A percentile compares a stretch with the other conserved stretches of the same genome.
Conservation (phyloP, 768 basidiomycete species). For the Serendipita sp. region DNA sequence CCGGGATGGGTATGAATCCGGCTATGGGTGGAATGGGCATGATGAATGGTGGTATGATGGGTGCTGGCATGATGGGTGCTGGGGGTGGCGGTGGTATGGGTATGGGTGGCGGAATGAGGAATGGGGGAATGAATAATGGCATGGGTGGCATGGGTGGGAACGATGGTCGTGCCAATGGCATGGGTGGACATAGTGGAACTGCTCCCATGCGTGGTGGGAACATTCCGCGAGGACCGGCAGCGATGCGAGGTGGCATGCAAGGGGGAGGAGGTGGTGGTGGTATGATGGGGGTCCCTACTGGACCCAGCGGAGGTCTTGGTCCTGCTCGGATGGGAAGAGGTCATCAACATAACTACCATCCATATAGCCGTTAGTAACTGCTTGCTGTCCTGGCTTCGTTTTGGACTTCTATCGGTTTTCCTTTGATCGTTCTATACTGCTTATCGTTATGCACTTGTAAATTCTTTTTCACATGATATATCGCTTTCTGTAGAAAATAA, state of each 20-base stretch:
- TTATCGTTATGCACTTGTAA: neutral
- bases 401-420: neutral
- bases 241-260: constrained; percentile 9
- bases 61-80: constrained; percentile 36
- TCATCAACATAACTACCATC: constrained; percentile 5
- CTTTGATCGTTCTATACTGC: neutral
- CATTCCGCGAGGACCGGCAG: constrained; percentile 15
- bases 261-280: neutral
- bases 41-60: constrained; percentile 24
- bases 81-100: constrained; percentile 14
- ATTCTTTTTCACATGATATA: neutral
- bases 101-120: constrained; percentile 11
- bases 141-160: constrained; percentile 24
- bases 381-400: neutral
- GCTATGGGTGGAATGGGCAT: constrained; percentile 19
- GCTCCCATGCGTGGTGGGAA: constrained; percentile 26
- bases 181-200: constrained; percentile 18
- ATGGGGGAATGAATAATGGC: constrained; percentile 15
- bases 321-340: constrained; percentile 3
- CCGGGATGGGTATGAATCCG: constrained; percentile 12
- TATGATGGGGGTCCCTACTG: neutral
- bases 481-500: too few relatives aligned
- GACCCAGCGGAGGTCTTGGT: constrained; percentile 2
- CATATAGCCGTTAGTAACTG: neutral
- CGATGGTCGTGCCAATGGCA: constrained; percentile 16